Evolutionary conservation across 179 eudicot genomes (phyloP), one percentile per base, ranked within the genome.

Genomic region (Kewa caespitosa): DNA sequence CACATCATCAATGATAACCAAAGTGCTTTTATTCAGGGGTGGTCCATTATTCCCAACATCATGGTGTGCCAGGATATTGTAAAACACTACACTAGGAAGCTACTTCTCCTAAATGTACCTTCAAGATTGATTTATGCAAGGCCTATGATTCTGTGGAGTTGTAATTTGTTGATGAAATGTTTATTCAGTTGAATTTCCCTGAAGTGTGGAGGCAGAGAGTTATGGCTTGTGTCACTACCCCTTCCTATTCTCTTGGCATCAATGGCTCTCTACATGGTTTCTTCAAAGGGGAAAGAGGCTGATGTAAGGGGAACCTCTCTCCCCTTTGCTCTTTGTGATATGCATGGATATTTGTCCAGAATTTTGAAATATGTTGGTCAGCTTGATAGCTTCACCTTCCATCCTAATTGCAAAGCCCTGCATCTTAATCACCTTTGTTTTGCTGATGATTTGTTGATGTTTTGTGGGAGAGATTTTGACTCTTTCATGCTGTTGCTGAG

Each of bases 81-180:
- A 3, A 57, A 28, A 9, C 62, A 57, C 6, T 57, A n/a, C 14
- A 57, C 7, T 23, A 57, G 62, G 62, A 57, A n/a, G 0, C 8
- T 0, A 28, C 31, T 14, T n/a, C 28, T 23, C 14, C 62, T 23
- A 57, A 20, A 20, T 57, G 62, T n/a, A n/a, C 36, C 11, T 17
- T 43, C 1, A 69, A 69, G 20, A 50, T 69, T 13, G 73, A 69
- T 27, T 20, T 69, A 20, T 28, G 38, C 4, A 69, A 69, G 14
- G 59, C 73, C 1, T 69, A 69, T 31, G 59, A 69, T 17, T 8
- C 34, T 0, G 73, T 69, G 12, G 73, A 69, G 32, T 69, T 57
- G 73, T 3, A 2, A 15, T 69, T 46, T 27, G 6, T 46, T 2
- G 38, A 14, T 0, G 39, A 27, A 14, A 20, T 69, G 5, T 22